These are phyloP conservation scores for Begonia fuchsioides DNA, from an alignment of 306 rosid species.

Conservation along the genomic window DNA sequence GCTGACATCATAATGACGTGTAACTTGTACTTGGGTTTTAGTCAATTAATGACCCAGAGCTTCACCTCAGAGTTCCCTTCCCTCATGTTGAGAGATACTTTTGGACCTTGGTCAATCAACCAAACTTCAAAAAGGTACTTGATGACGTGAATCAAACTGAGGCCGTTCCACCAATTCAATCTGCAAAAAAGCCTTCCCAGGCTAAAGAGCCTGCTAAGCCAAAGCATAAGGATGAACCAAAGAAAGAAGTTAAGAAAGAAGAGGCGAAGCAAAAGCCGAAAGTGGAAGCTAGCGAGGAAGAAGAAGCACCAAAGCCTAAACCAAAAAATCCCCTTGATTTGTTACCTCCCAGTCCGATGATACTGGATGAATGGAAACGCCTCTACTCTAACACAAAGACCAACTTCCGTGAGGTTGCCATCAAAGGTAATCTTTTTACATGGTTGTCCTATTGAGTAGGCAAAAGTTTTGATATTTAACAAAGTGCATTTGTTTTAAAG, in stretches of 20 bases:
- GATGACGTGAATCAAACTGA: slow-evolving; percentile 69
- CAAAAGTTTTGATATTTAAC: too few relatives aligned
- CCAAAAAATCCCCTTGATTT: slow-evolving; percentile 81
- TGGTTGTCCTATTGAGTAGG: too few relatives aligned
- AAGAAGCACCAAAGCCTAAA: slow-evolving; percentile 84
- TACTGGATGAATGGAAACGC: slow-evolving; percentile 88
- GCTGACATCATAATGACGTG: slow-evolving; percentile 50
- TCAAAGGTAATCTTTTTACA: slow-evolving; percentile 35
- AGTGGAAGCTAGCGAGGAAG: slow-evolving; percentile 33
- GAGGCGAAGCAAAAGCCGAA: slow-evolving; percentile 20
- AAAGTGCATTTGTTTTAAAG: too few relatives aligned
- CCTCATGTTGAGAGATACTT: slow-evolving; percentile 89
- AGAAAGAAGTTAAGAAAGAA: slow-evolving; percentile 40
- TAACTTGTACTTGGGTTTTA: slow-evolving; percentile 33
- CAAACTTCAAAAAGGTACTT: slow-evolving; percentile 54
- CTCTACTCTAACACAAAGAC: slow-evolving; percentile 82
- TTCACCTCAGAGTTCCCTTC: slow-evolving; percentile 78
- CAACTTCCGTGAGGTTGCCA: slow-evolving; percentile 92
- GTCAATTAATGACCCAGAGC: slow-evolving; percentile 31
- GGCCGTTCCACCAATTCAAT: slow-evolving; percentile 29
- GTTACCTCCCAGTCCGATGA: slow-evolving; percentile 80
- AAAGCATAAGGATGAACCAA: slow-evolving; percentile 49
- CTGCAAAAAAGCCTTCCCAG: slow-evolving; percentile 61
- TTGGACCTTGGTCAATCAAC: slow-evolving; percentile 90
- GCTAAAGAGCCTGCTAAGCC: slow-evolving; percentile 51